Base-by-base conservation (phyloP, 805 yeast genomes). In the Candida namnaoensis region DNA sequence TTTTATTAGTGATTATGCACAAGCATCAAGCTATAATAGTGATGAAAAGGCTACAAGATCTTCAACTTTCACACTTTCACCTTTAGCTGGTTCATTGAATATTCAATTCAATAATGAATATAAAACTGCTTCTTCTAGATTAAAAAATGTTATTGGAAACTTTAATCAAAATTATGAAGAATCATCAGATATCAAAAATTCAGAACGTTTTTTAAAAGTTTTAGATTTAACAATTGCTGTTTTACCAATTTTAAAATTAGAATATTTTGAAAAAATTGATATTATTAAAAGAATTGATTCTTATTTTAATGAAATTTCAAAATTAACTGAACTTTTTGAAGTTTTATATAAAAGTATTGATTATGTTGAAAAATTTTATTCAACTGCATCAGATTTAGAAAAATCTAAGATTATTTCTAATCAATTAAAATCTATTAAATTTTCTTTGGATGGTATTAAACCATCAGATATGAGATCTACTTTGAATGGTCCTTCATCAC, bases 61-160 rank as follows among this genome's bases (percentile, higher is more conserved):
- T 13, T 51, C 60, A 33, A 59, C 80, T 12, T 53, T 78, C 23
- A 63, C 74, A 2, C 58, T 81, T 19, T 70, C 81, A 10, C 88
- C 88, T 0, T 57, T 81, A 40, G 76, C 84, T 0, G 72, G 72
- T 46, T 69, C 80, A 0, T 59, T 81, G n/a, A 72, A 68, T 47
- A 54, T 74, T 37, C 85, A 79, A 52, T 62, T 81, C 40, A 68
- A 68, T 3, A 66, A 72, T 33, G 74, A 69, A 40, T 74, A 73
- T 44, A 60, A 64, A 15, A 62, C 61, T 34, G 73, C 78, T 0
- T 71, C 72, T 55, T 44, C 52, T 4, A 63, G 67, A 36, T 54
- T 71, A 38, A 69, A 65, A 40, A 62, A 62, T 26, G 46, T 70
- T 32, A 58, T 53, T 44, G 54, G 57, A 28, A 60, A 58, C 41